A percentile compares a stretch with the other conserved stretches of the same genome.
phyloP scores from a whole-genome alignment of 2,329 filamentous ascomycete genomes.

The Juglanconis oblonga region DNA sequence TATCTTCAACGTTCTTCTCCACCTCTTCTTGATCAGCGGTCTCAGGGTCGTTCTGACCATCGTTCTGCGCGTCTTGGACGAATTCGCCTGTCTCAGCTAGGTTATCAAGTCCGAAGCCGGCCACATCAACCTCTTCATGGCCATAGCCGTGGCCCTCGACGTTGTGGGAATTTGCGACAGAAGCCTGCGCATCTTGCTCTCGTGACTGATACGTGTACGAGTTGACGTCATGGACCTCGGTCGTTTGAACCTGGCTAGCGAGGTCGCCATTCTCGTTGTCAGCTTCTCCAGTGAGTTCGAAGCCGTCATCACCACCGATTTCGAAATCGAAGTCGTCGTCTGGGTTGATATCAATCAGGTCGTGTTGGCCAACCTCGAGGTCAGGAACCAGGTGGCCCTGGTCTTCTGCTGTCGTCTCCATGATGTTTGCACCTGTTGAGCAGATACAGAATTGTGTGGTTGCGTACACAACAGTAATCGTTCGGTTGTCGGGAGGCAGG shows the following conservation, averaged over 20 bases:
- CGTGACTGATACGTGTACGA: not conserved
- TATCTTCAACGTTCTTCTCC: constrained; percentile 17
- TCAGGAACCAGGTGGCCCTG: constrained; percentile 3
- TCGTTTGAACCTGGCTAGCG: not conserved
- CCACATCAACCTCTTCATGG: constrained; percentile 10
- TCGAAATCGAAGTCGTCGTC: constrained; percentile 32
- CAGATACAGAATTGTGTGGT: not conserved
- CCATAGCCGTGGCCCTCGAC: not conserved
- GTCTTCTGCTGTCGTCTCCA: constrained; percentile 20
- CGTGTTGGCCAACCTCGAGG: constrained; percentile 12
- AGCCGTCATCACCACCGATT: constrained; percentile 24
- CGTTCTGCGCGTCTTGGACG: not conserved
- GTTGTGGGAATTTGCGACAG: not conserved
- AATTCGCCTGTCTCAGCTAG: not conserved
- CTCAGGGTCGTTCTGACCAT: not conserved
- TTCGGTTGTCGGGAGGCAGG: not conserved
- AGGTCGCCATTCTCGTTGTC: constrained; percentile 1
- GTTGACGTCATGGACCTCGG: not conserved
- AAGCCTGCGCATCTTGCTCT: not conserved
- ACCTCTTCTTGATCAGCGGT: constrained; percentile 3
- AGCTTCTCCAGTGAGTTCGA: constrained; percentile 6
- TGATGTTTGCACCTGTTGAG: constrained; percentile 12
- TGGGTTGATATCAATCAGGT: constrained; percentile 13
- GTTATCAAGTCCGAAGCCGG: constrained; percentile 20
- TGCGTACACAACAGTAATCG: not conserved